Evolutionary conservation across 2,329 filamentous ascomycete species (phyloP).

Genomic region (Rutstroemia sp.): DNA sequence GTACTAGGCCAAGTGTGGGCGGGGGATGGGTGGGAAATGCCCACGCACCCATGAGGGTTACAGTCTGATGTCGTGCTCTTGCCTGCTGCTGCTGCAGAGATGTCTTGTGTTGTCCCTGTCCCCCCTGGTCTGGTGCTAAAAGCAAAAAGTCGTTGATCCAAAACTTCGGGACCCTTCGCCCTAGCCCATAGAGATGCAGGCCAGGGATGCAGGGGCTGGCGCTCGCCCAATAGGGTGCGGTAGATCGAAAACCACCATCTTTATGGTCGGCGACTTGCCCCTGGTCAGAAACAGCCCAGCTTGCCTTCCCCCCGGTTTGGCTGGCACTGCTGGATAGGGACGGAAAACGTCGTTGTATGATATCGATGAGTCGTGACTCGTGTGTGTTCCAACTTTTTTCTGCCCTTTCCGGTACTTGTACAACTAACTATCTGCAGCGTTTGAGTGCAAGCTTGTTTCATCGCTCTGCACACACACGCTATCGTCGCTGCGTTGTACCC

Average conservation of each 20-base stretch:
- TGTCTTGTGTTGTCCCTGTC: neutral
- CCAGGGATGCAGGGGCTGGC: neutral
- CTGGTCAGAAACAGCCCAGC: neutral
- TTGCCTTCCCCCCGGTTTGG: too few species aligned
- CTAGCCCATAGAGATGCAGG: neutral
- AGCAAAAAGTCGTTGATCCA: conserved; percentile 7
- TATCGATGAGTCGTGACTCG: neutral
- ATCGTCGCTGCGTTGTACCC: too few species aligned
- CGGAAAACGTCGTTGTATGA: too few species aligned
- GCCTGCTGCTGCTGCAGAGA: neutral
- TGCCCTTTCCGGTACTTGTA: too few species aligned
- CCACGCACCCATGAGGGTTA: neutral
- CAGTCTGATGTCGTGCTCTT: neutral
- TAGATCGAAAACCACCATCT: neutral
- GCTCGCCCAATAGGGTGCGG: neutral
- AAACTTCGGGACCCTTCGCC: conserved; percentile 1
- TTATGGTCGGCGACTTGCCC: conserved; percentile 8
- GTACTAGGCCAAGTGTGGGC: too few species aligned
- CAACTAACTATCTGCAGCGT: too few species aligned
- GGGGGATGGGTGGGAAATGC: too few species aligned
- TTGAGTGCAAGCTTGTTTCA: too few species aligned
- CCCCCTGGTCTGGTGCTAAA: neutral
- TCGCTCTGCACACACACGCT: too few species aligned
- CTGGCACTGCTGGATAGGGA: too few species aligned
- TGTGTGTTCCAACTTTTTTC: neutral